phyloP scores from a whole-genome alignment of 2,329 filamentous ascomycete species.

The Alternaria sp. region DNA sequence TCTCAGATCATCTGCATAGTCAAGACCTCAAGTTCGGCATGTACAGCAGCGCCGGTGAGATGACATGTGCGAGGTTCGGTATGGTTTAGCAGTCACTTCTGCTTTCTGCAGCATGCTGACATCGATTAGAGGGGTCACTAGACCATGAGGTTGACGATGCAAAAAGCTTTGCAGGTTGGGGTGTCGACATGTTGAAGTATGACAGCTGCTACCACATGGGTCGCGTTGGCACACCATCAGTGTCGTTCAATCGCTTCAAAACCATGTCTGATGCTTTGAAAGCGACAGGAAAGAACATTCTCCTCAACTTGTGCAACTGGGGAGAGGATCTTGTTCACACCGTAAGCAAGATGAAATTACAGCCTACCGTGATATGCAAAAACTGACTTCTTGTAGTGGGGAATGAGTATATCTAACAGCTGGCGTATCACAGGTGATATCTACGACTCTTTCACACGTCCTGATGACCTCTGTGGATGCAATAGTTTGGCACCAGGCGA shows the following conservation, averaged over 20 bases:
- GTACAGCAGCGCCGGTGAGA: constrained; percentile 64
- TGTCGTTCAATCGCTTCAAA: constrained; percentile 40
- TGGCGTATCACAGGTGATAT: constrained; percentile 47
- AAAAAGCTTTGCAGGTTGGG: constrained; percentile 41
- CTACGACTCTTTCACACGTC: constrained; percentile 41
- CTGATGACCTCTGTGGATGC: constrained; percentile 38
- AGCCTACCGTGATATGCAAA: background rate
- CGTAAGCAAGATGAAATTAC: constrained; percentile 4
- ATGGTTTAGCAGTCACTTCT: background rate
- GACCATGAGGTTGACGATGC: constrained; percentile 39
- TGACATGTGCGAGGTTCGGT: constrained; percentile 65
- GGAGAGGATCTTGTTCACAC: constrained; percentile 43
- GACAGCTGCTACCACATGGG: constrained; percentile 48
- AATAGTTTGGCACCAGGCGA: constrained; percentile 35
- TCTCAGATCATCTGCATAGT: constrained; percentile 53
- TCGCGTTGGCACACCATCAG: constrained; percentile 34
- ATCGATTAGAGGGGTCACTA: constrained; percentile 30
- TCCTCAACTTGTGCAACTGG: constrained; percentile 48
- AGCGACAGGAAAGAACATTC: constrained; percentile 34
- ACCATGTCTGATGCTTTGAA: constrained; percentile 37
- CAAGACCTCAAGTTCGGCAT: constrained; percentile 69
- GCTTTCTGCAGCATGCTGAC: constrained; percentile 3
- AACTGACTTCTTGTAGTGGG: constrained; percentile 36
- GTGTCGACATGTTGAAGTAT: constrained; percentile 49
- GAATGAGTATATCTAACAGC: constrained; percentile 44